Percentiles rank a stretch among this genome's conserved stretches.
Conservation (phyloP, 768 basidiomycete species). For the Strobilomyces dryophilus region DNA sequence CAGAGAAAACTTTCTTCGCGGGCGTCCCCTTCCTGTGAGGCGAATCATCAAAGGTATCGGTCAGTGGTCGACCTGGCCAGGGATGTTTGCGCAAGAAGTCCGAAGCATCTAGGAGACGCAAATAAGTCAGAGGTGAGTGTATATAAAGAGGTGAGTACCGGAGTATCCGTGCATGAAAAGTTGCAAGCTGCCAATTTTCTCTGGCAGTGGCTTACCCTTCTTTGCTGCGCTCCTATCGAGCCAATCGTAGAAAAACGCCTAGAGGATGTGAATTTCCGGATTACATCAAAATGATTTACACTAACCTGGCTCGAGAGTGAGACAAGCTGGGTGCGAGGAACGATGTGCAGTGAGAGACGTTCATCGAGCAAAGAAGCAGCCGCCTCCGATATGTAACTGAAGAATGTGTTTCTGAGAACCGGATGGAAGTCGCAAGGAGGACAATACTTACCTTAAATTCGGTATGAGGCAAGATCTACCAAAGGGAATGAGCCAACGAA, state of each 20-base stretch:
- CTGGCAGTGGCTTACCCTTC: conserved; percentile 79
- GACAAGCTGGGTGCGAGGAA: conserved; percentile 82
- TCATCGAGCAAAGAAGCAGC: conserved; percentile 82
- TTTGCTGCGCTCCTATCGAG: conserved; percentile 76
- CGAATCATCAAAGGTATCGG: conserved; percentile 84
- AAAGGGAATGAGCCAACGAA: conserved; percentile 88
- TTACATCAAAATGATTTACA: neutral
- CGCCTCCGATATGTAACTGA: conserved; percentile 83
- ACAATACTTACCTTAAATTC: conserved; percentile 61
- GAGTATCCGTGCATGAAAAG: conserved; percentile 81
- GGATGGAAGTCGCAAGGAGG: neutral
- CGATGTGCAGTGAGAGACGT: conserved; percentile 71
- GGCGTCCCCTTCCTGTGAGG: conserved; percentile 68
- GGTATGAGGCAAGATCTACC: conserved; percentile 87
- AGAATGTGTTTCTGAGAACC: neutral
- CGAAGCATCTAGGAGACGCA: conserved; percentile 61
- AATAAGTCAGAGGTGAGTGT: neutral
- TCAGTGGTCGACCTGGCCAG: conserved; percentile 80
- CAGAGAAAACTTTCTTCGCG: conserved; percentile 62
- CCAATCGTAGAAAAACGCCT: conserved; percentile 95
- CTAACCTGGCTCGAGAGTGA: conserved; percentile 69
- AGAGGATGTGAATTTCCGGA: neutral
- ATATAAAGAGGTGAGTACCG: conserved; percentile 38
- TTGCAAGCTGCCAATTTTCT: conserved; percentile 90
- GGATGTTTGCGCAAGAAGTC: conserved; percentile 84